Percentiles rank a stretch among this genome's conserved stretches.
phyloP scores from a whole-genome alignment of 768 basidiomycete genomes.

The Lactifluus piperatus region DNA sequence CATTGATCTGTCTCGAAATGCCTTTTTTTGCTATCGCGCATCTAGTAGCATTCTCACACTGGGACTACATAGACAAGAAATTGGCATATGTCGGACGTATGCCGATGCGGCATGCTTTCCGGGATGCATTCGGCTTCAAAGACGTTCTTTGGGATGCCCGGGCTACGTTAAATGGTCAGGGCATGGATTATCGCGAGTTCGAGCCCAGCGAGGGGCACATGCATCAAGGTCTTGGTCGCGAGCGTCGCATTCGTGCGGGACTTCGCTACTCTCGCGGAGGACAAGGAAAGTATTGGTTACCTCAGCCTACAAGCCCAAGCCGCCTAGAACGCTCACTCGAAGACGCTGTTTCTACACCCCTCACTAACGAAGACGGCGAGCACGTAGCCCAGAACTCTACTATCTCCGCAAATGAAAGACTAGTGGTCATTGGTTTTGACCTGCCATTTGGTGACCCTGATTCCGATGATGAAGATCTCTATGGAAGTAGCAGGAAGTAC shows the following conservation, averaged over 20 bases:
- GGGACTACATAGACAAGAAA: constrained; percentile 69
- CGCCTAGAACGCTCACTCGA: constrained; percentile 36
- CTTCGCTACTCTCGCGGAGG: constrained; percentile 90
- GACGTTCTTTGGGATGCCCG: constrained; percentile 86
- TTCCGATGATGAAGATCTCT: constrained; percentile 68
- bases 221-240: constrained; percentile 82
- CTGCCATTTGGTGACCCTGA: constrained; percentile 64
- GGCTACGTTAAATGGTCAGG: constrained; percentile 73
- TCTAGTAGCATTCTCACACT: constrained; percentile 88
- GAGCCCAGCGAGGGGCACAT: constrained; percentile 92
- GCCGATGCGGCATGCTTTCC: constrained; percentile 77
- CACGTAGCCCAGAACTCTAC: constrained; percentile 60
- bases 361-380: constrained; percentile 55
- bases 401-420: constrained; percentile 45
- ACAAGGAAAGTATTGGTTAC: constrained; percentile 91
- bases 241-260: constrained; percentile 83
- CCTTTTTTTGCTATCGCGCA: constrained; percentile 94
- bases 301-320: constrained; percentile 43
- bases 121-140: constrained; percentile 78
- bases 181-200: constrained; percentile 94
- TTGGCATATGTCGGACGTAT: constrained; percentile 74
- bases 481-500: constrained; percentile 63
- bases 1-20: constrained; percentile 94
- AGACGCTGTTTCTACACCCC: constrained; percentile 60
- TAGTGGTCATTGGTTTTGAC: constrained; percentile 39